Evolutionary conservation across 1,284 basidiomycete genomes (phyloP).

Genomic region (Fomitopsis pinicola): DNA sequence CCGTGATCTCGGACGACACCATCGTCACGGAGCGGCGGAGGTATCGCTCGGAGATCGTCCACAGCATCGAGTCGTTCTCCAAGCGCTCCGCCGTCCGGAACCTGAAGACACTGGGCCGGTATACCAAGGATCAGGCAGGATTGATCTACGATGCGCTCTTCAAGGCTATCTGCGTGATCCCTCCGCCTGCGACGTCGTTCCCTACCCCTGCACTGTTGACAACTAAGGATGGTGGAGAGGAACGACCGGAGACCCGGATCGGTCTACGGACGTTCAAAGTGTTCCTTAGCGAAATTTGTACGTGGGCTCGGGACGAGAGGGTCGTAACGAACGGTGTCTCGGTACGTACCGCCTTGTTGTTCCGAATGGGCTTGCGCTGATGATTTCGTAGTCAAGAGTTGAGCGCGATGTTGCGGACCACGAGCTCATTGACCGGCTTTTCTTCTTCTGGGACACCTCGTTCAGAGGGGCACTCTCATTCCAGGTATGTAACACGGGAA

Average conservation of each 20-base stretch:
- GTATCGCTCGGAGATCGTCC: constrained; percentile 88
- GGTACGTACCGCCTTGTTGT: constrained; percentile 37
- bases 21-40: constrained; percentile 85
- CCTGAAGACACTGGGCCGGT: constrained; percentile 76
- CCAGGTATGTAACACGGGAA: constrained; percentile 47
- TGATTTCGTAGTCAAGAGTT: constrained; percentile 58
- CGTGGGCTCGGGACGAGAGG: constrained; percentile 96
- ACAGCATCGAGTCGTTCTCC: constrained; percentile 93
- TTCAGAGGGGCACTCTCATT: constrained; percentile 80
- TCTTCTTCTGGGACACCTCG: constrained; percentile 87
- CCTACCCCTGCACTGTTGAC: constrained; percentile 47
- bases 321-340: constrained; percentile 91
- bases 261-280: constrained; percentile 84
- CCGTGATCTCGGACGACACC: constrained; percentile 93
- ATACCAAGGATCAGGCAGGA: constrained; percentile 88
- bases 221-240: constrained; percentile 55
- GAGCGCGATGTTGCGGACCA: constrained; percentile 81
- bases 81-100: constrained; percentile 94
- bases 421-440: constrained; percentile 78
- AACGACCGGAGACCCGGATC: constrained; percentile 87
- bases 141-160: constrained; percentile 90
- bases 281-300: constrained; percentile 90
- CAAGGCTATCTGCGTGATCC: constrained; percentile 79
- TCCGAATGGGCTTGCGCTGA: constrained; percentile 9
- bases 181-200: constrained; percentile 50